A percentile compares a stretch with the other conserved stretches of the same genome.
Evolutionary conservation across 108 stramenopile species (phyloP).

Genomic region (Nitzschia sp.): DNA sequence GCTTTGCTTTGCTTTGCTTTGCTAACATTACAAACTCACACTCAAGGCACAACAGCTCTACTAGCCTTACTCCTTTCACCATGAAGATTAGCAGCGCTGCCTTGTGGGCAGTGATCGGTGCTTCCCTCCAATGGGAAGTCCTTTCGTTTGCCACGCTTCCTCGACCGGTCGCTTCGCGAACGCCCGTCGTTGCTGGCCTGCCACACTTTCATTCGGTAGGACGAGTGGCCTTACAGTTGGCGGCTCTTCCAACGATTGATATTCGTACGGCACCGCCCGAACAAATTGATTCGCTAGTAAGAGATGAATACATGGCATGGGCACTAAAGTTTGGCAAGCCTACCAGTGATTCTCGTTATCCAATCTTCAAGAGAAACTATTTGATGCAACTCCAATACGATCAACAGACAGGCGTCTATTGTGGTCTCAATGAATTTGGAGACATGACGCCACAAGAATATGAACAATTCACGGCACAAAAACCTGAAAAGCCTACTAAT

Average conservation of each 20-base stretch:
- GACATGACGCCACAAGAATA: conserved; percentile 25
- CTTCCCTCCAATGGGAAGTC: neutral
- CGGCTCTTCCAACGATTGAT: neutral
- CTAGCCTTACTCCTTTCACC: too few species aligned
- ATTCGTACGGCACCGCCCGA: neutral
- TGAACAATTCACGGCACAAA: neutral
- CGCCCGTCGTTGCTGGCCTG: neutral
- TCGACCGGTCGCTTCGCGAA: neutral
- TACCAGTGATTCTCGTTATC: neutral
- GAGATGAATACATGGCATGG: neutral
- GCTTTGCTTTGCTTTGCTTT: too few species aligned
- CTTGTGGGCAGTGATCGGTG: neutral
- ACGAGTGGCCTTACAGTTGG: neutral
- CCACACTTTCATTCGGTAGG: neutral
- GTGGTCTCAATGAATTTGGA: conserved; percentile 22
- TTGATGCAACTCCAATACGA: conserved; percentile 4
- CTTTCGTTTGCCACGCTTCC: neutral
- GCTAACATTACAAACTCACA: too few species aligned
- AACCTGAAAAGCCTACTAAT: neutral
- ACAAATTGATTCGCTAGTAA: neutral
- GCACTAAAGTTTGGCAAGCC: neutral
- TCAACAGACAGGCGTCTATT: conserved; percentile 8
- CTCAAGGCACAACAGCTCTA: too few species aligned
- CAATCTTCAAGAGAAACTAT: neutral
- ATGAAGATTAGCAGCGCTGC: neutral